Conservation (phyloP, 331 rosid genomes). For the Prunus yedoensis region DNA sequence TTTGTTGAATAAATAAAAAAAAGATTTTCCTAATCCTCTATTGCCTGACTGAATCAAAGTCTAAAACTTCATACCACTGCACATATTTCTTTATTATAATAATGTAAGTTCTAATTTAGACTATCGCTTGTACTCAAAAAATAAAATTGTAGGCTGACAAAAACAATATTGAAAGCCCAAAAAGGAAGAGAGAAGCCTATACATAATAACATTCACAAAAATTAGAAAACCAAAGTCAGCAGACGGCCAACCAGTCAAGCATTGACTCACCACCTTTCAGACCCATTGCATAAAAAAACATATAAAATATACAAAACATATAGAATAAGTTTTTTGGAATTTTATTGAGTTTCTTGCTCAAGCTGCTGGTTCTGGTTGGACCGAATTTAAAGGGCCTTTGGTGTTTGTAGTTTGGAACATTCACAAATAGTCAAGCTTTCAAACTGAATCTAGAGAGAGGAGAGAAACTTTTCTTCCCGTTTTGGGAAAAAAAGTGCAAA, state of each 20-base stretch:
- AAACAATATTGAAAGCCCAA: not conserved
- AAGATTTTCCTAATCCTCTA: too few species aligned
- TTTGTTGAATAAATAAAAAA: too few species aligned
- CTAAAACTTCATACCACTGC: too few species aligned
- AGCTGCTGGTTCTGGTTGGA: not conserved
- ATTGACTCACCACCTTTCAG: not conserved
- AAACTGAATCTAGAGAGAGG: slow-evolving; percentile 2
- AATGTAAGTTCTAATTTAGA: too few species aligned
- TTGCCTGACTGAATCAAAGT: not conserved
- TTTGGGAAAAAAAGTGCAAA: not conserved
- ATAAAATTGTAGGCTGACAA: too few species aligned
- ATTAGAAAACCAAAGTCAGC: slow-evolving; percentile 8
- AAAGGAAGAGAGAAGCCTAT: not conserved
- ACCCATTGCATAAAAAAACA: not conserved
- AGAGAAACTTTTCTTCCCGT: not conserved
- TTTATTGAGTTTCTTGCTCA: not conserved
- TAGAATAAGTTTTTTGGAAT: not conserved
- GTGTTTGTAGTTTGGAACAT: not conserved
- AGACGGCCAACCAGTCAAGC: slow-evolving; percentile 27
- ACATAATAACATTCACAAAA: not conserved
- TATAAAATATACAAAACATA: too few species aligned
- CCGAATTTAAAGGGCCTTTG: not conserved
- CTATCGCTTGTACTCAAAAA: too few species aligned
- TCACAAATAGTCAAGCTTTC: not conserved
- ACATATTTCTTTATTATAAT: too few species aligned